Evolutionary conservation across 73 alveolate genomes (phyloP).

Genomic region (Tetrahymena malaccensis): DNA sequence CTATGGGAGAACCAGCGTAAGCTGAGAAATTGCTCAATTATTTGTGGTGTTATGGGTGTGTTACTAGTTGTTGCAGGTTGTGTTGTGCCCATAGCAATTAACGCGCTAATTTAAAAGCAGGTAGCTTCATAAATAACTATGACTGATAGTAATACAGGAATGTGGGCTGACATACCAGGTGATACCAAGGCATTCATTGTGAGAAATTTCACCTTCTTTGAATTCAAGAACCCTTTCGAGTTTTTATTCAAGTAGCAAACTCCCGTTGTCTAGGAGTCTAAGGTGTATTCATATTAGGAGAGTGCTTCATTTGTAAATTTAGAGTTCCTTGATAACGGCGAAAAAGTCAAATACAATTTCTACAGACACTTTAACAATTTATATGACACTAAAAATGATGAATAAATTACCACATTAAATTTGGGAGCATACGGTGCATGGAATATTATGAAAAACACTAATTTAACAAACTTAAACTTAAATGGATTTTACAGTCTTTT

Average conservation of each 20-base stretch:
- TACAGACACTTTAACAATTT: not conserved
- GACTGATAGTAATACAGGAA: not conserved
- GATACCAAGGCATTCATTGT: not conserved
- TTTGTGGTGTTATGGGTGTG: not conserved
- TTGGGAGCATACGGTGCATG: not conserved
- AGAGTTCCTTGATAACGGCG: not conserved
- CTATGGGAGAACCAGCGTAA: not conserved
- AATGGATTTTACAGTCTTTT: not conserved
- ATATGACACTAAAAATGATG: not conserved
- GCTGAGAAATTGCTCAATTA: not conserved
- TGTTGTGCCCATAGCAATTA: not conserved
- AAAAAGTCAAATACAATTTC: not conserved
- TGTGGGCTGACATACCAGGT: not conserved
- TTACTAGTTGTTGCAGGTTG: not conserved
- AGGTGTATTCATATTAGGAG: not conserved
- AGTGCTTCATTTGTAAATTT: not conserved
- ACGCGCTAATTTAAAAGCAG: not conserved
- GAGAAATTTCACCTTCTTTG: not conserved
- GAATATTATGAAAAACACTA: not conserved
- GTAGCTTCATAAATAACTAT: not conserved
- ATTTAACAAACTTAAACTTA: not conserved
- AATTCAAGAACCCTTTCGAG: not conserved
- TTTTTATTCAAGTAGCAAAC: not conserved
- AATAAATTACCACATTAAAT: not conserved
- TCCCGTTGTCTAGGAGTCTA: not conserved